Conservation (phyloP, 768 basidiomycete species). For the Russula ochroleuca region DNA sequence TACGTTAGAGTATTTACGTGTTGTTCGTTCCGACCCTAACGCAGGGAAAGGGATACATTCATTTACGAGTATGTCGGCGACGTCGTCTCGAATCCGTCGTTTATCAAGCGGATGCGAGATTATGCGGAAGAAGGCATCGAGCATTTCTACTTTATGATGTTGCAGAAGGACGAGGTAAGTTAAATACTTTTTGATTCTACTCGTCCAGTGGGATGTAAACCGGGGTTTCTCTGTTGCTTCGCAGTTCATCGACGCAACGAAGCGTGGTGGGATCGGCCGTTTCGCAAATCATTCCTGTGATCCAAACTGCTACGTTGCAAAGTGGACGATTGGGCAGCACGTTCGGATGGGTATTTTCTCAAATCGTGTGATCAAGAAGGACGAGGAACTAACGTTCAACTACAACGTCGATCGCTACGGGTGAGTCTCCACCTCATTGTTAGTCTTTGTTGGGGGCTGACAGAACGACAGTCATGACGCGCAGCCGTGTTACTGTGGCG, state of each 20-base stretch:
- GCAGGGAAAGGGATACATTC: constrained; percentile 66
- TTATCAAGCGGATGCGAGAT: constrained; percentile 89
- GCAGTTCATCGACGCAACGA: constrained; percentile 97
- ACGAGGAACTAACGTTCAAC: constrained; percentile 96
- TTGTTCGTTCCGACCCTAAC: not conserved
- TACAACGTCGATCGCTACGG: constrained; percentile 99
- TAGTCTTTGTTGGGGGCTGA: not conserved
- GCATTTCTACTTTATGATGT: constrained; percentile 99
- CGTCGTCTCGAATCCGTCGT: constrained; percentile 80
- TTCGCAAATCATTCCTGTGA: constrained; percentile 98
- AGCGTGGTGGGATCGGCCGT: constrained; percentile 91
- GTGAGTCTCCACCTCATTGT: constrained; percentile 55
- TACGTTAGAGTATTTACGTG: constrained; percentile 38
- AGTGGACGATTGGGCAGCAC: constrained; percentile 87
- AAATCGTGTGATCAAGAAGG: constrained; percentile 65
- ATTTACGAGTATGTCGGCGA: constrained; percentile 99
- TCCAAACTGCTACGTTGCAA: constrained; percentile 96
- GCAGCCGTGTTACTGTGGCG: constrained; percentile 92
- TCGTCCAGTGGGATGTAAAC: not conserved
- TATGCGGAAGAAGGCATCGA: constrained; percentile 91
- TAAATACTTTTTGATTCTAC: constrained; percentile 22
- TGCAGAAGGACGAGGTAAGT: constrained; percentile 91
- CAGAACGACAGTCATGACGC: constrained; percentile 69
- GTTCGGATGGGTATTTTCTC: constrained; percentile 99
- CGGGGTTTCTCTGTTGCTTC: not conserved